Percentiles rank a stretch among this genome's conserved stretches.
Conservation (phyloP, 2,329 filamentous ascomycete genomes). For the Pezicula carpinea region DNA sequence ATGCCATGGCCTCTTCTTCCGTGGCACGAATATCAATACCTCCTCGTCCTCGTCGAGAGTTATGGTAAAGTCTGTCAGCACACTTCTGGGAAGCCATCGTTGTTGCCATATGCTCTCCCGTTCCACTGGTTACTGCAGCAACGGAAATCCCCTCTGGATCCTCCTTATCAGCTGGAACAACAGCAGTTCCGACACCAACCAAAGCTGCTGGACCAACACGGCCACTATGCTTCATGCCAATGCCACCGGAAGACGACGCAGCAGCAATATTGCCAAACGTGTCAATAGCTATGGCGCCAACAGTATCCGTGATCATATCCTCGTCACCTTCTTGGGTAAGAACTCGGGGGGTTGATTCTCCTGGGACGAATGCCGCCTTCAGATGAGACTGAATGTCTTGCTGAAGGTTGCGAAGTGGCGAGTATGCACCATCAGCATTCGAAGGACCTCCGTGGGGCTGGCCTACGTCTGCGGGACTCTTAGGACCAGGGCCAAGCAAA, state of each 20-base stretch:
- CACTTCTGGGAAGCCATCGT: constrained; percentile 86
- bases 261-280: constrained; percentile 82
- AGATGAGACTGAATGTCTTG: neutral
- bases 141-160: constrained; percentile 68
- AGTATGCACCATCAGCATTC: neutral
- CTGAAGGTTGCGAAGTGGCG: too few relatives aligned
- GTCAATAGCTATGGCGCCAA: constrained; percentile 93
- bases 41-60: constrained; percentile 52
- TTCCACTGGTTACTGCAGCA: constrained; percentile 86
- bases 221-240: constrained; percentile 96
- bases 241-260: constrained; percentile 92
- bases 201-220: constrained; percentile 89
- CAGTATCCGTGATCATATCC: constrained; percentile 79
- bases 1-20: constrained; percentile 73
- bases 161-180: constrained; percentile 70
- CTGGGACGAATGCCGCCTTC: constrained; percentile 21
- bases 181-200: constrained; percentile 83
- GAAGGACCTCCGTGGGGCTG: constrained; percentile 7
- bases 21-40: constrained; percentile 62
- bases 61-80: constrained; percentile 77
- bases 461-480: constrained; percentile 15
- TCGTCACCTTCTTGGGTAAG: constrained; percentile 32
- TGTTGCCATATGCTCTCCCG: constrained; percentile 96
- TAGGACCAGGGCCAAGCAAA: constrained; percentile 17
- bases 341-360: constrained; percentile 5